These are phyloP conservation scores for Beta vulgaris DNA, from an alignment of 148 eudicot genomes.

Conservation along the genomic window DNA sequence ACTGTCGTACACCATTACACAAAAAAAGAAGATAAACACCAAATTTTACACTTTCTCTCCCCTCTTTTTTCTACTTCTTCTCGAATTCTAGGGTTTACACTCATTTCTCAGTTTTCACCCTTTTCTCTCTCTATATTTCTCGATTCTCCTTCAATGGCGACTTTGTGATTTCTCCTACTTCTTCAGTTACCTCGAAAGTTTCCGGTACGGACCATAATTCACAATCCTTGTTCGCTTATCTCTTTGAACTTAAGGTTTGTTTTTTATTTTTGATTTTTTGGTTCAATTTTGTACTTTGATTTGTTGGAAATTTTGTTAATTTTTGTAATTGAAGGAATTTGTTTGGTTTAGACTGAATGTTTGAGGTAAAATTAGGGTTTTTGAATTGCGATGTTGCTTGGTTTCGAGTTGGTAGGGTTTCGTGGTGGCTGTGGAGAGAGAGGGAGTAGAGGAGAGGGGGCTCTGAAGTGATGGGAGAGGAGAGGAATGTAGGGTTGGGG, in stretches of 20 bases:
- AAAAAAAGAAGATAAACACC: neutral
- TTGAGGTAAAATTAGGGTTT: slow-evolving; percentile 13
- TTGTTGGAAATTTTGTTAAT: neutral
- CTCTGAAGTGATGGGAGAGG: no score
- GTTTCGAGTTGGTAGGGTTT: no score
- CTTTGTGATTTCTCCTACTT: neutral
- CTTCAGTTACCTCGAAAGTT: neutral
- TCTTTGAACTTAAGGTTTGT: slow-evolving; percentile 88
- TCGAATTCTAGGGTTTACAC: slow-evolving; percentile 47
- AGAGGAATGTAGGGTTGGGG: no score
- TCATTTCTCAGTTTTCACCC: slow-evolving; percentile 10
- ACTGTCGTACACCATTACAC: neutral
- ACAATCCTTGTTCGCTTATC: slow-evolving; percentile 44
- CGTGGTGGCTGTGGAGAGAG: no score
- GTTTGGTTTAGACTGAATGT: neutral
- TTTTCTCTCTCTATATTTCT: neutral
- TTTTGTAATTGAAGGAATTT: slow-evolving; percentile 4
- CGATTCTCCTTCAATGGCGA: neutral
- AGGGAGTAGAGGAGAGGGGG: no score
- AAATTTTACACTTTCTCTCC: neutral
- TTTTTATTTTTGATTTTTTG: slow-evolving; percentile 16
- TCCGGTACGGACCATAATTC: slow-evolving; percentile 22
- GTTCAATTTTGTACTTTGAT: neutral
- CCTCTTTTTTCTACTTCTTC: slow-evolving; percentile 16
- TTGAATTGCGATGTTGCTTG: slow-evolving; percentile 14